Percentiles rank a stretch among this genome's conserved stretches.
Evolutionary conservation across 78 protist species (phyloP).

Genomic region (Isochrysis galbana): DNA sequence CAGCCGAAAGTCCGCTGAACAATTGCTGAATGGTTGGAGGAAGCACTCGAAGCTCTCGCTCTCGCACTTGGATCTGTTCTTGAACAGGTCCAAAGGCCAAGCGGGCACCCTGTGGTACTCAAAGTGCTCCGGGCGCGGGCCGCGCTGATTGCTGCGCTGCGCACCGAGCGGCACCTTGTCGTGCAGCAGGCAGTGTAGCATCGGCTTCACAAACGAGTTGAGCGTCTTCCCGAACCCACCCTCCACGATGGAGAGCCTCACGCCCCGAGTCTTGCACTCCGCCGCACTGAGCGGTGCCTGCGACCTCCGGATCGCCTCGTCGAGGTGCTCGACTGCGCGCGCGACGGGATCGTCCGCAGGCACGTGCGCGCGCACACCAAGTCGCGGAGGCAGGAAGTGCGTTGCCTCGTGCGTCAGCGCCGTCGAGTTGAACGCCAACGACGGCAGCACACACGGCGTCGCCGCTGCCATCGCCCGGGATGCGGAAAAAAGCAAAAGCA

Average conservation of each 20-base stretch:
- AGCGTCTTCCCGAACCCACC: background rate
- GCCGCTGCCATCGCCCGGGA: too few species aligned
- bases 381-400: background rate
- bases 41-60: background rate
- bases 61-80: background rate
- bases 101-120: background rate
- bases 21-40: background rate
- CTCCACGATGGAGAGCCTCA: background rate
- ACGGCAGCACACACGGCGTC: background rate
- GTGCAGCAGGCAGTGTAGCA: background rate
- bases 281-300: background rate
- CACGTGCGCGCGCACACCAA: background rate
- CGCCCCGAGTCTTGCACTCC: background rate
- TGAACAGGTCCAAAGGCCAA: background rate
- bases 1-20: background rate
- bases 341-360: background rate
- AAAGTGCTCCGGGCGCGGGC: background rate
- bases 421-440: background rate
- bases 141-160: background rate
- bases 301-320: background rate
- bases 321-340: background rate
- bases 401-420: background rate
- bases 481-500: too few species aligned
- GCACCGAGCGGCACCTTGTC: background rate
- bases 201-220: background rate